Base-by-base conservation (phyloP, 228 moss, liverwort and hornwort species). In the Sphagnum fallax region DNA sequence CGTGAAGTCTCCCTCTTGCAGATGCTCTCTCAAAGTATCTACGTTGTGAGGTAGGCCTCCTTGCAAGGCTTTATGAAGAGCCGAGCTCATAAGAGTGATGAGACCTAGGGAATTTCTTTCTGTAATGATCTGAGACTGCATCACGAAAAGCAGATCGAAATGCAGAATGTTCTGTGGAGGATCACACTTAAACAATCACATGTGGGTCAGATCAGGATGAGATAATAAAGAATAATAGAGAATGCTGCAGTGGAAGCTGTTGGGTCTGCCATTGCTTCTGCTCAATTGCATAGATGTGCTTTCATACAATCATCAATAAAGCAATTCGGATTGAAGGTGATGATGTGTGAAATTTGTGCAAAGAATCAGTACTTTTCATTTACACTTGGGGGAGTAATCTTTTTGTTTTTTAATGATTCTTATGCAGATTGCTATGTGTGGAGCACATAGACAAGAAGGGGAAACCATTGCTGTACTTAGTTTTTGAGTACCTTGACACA, bases 401-500 rank as follows among this genome's bases (percentile, higher is more conserved):
- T 48, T 11, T 64, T 5, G 14, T 60, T 61, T 51, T 48, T 50
- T 14, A 32, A 32, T 32, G 32, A 32, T 32, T 32, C 32, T 14
- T 65, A 3, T 47, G 6, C 68, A 91, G 89, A 82, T 73, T 93
- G 12, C 68, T 87, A 5, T 76, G 87, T 63, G 91, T 93, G 18
- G 89, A 91, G 80, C 93, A 93, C 48, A 85, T 89, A 0, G 91
- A 94, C 68, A 88, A 88, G 49, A 81, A 88, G 47, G 78, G 71
- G 16, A 94, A 84, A 63, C 91, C 94, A 1, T 83, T 91, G 71
- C 82, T 93, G 0, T 91, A 91, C 67, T 76, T 93, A 68, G 93
- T 93, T 6, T 93, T 93, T 16, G 93, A 93, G 69, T 93, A 89
- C 67, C 81, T 93, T 87, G 93, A 93, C 63, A 91, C 83, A 5